Evolutionary conservation across 257 asterid genomes (phyloP), one percentile per base, ranked within the genome.

Genomic region (Nicotiana noctiflora): DNA sequence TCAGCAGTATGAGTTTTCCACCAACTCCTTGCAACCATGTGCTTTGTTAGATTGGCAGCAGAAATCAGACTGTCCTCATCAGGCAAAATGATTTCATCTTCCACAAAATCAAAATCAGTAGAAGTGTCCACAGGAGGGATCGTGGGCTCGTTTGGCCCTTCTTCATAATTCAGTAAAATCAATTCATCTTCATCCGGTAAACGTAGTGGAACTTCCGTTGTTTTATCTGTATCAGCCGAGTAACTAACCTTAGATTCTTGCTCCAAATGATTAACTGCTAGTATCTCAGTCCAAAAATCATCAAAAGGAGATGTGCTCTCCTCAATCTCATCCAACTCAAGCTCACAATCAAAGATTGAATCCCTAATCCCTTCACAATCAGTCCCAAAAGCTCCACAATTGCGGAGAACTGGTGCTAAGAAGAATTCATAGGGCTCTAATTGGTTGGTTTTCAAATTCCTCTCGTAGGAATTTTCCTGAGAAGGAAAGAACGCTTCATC

Each of bases 281-380:
- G 85, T 86, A 88, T 89, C 66, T 91, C 93, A 19, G 82, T 77
- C 95, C 91, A 91, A 37, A 83, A 79, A 66, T 86, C 91, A 49
- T 88, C 93, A 68, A 84, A 88, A 8, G 83, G 67, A 25, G 59
- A 75, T 79, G 82, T 81, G 79, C 79, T 46, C 9, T 82, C 87
- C 75, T 85, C 90, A 14, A 79, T 82, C 32, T 66, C 79, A 82
- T 60, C 81, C 74, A 61, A 18, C 79, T 63, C 81, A 46, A 65
- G 78, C 46, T 52, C 75, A 21, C 52, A 84, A 66, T 34, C 23
- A 55, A 17, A 56, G 82, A 46, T 72, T 13, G 81, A 44, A 13
- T 81, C 18, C 31, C 3, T 25, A 19, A 59, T 32, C 66, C 64
- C 74, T 79, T 76, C 79, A 56, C 49, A 72, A 46, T 77, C 57